These are phyloP conservation scores for Plasmodium cynomolgi DNA, from an alignment of 169 alveolate genomes.

Conservation along the genomic window DNA sequence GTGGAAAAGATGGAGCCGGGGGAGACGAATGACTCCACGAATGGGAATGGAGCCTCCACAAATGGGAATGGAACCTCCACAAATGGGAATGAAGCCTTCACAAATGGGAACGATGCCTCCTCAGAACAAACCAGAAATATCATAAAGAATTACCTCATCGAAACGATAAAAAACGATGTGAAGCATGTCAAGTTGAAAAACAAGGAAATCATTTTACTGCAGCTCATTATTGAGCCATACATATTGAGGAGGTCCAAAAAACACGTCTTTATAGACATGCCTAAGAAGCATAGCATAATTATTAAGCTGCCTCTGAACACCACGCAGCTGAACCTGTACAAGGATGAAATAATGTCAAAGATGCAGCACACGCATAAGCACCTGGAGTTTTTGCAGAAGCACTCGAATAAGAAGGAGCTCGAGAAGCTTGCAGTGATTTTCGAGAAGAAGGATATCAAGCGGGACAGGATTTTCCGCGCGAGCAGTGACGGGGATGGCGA, in stretches of 20 bases:
- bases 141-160: conserved; percentile 36
- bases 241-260: conserved; percentile 89
- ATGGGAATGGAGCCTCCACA: background rate
- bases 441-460: conserved; percentile 18
- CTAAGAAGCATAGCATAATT: conserved; percentile 83
- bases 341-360: conserved; percentile 76
- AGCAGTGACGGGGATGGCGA: background rate
- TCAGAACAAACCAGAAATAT: background rate
- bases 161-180: conserved; percentile 52
- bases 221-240: conserved; percentile 90
- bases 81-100: background rate
- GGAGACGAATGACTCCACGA: background rate
- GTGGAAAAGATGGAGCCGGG: background rate
- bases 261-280: conserved; percentile 90
- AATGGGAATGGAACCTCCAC: background rate
- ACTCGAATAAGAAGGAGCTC: conserved; percentile 38
- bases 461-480: background rate
- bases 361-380: conserved; percentile 65
- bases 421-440: background rate
- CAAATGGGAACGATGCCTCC: background rate
- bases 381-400: conserved; percentile 36
- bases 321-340: conserved; percentile 78
- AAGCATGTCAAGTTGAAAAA: conserved; percentile 36
- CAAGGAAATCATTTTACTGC: conserved; percentile 75
- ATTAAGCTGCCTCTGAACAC: conserved; percentile 77